Evolutionary conservation across 192 early-diverging fungal genomes (phyloP).

Genomic region (Backusella sp.): DNA sequence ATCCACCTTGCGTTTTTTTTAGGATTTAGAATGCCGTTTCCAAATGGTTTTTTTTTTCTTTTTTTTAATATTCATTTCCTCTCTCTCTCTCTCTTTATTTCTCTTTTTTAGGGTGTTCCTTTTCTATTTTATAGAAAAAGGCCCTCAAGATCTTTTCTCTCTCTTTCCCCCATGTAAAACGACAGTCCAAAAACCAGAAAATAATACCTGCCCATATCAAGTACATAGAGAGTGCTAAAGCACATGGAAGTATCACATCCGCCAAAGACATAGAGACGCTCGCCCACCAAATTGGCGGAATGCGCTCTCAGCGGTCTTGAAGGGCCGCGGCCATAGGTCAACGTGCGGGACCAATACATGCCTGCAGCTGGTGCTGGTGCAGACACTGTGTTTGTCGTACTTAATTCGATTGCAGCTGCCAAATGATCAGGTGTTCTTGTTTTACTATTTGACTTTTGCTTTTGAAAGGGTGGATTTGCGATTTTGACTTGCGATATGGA

Average conservation of each 20-base stretch:
- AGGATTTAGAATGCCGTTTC: slow-evolving; percentile 3
- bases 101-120: too few species aligned
- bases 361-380: slow-evolving; percentile 70
- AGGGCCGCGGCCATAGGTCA: slow-evolving; percentile 60
- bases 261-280: slow-evolving; percentile 81
- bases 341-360: slow-evolving; percentile 76
- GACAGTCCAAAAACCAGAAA: not conserved
- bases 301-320: slow-evolving; percentile 72
- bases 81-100: not conserved
- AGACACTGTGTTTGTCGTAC: slow-evolving; percentile 11
- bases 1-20: not conserved
- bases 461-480: not conserved
- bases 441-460: not conserved
- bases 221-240: slow-evolving; percentile 74
- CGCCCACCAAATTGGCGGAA: slow-evolving; percentile 72
- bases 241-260: slow-evolving; percentile 78
- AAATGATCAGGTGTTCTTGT: slow-evolving; percentile 5
- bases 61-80: not conserved
- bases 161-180: not conserved
- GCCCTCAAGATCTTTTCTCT: too few species aligned
- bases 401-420: slow-evolving; percentile 19
- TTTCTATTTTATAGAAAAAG: too few species aligned
- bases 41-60: not conserved
- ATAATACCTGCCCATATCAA: slow-evolving; percentile 64
- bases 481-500: not conserved